Conservation (phyloP, 441 rosid species). For the Monsonia emarginata region DNA sequence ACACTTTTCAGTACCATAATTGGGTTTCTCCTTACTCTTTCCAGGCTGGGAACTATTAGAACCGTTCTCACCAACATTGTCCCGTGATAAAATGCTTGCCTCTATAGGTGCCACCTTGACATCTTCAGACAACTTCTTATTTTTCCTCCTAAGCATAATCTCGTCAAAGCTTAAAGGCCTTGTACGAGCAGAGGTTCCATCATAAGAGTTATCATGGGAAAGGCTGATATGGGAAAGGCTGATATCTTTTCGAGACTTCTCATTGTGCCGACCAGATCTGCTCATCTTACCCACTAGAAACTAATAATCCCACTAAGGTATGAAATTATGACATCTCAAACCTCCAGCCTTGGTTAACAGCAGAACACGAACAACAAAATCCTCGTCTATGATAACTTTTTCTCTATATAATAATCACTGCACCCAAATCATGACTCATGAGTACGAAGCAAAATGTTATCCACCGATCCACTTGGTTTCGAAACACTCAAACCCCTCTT, state of each 20-base stretch:
- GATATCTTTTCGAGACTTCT: conserved; percentile 29
- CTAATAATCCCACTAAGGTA: neutral
- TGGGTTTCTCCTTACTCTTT: conserved; percentile 19
- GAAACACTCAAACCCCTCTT: too few species aligned
- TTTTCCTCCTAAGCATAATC: conserved; percentile 61
- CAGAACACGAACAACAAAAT: neutral
- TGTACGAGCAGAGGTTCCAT: conserved; percentile 76
- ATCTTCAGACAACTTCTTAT: conserved; percentile 35
- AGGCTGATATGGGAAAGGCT: too few species aligned
- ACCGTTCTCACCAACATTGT: conserved; percentile 22
- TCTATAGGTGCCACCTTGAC: conserved; percentile 26
- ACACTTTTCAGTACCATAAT: conserved; percentile 22
- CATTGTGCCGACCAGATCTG: conserved; percentile 35
- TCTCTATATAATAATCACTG: neutral
- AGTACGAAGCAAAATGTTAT: conserved; percentile 6
- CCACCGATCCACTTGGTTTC: neutral
- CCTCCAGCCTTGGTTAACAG: neutral
- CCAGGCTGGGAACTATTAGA: conserved; percentile 26
- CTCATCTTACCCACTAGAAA: conserved; percentile 36
- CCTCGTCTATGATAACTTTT: neutral
- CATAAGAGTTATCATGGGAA: conserved; percentile 19
- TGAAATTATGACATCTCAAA: neutral
- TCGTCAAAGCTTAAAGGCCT: conserved; percentile 78
- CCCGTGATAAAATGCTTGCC: conserved; percentile 18
- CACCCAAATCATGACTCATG: neutral